Evolutionary conservation across 2,329 filamentous ascomycete genomes (phyloP), one percentile per base, ranked within the genome.

Genomic region (Elsinoe batatas): DNA sequence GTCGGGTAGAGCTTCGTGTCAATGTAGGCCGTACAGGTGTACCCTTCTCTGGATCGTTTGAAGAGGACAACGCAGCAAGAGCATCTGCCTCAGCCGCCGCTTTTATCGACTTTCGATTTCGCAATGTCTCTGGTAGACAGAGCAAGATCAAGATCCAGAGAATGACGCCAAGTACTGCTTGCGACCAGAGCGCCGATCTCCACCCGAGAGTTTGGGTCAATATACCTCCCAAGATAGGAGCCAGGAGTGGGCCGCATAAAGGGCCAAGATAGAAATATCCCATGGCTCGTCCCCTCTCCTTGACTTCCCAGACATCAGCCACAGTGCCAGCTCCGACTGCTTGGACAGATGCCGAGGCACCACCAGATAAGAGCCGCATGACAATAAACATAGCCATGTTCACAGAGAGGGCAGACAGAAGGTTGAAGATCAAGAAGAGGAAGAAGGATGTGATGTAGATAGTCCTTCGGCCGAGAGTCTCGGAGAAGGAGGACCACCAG

Each of bases 401-500:
- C 54, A 74, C 78, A 61, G 83, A 85, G 26, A 89, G 69, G 13
- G 87, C 88, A 53, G 80, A 82, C 38, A 88, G 72, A 13, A 86
- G 72, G 53, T 83, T 84, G 71, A 87, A 91, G 37, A 91, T 59
- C 54, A 84, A 73, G 64, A 88, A 91, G 12, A 91, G 72, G 18
- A 76, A 67, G 67, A 93, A 93, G 0, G 86, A 90, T 33, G 79
- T 71, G 32, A 94, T 70, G 66, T 91, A 93, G 62, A 94, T 85
- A n/a, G 82, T 83, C 18, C 88, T 80, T 38, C 88, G 80, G 11
- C 88, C 88, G 1, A 77, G 65, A 3, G 71, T 71, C 62, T 93
- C 88, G 7, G 85, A 88, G 64, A 93, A 90, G 1, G 84, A 84
- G 1, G 85, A 88, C 87, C 87, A 93, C 88, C 88, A 93, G 0